Percentiles rank a stretch among this genome's conserved stretches.
Evolutionary conservation across 768 basidiomycete species (phyloP).

Genomic region (Mycena floridula): DNA sequence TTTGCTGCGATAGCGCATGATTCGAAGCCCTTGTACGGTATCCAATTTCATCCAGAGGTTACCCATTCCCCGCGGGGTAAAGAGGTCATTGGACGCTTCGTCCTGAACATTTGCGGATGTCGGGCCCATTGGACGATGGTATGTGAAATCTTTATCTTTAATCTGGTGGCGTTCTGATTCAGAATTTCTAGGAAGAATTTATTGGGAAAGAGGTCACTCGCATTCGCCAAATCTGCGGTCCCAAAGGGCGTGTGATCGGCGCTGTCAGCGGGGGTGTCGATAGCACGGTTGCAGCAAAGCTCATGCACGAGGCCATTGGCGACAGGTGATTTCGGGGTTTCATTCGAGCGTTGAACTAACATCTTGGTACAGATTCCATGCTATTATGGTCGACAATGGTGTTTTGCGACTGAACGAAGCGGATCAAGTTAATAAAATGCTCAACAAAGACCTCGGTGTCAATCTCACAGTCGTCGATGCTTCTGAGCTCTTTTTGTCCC

Average conservation of each 20-base stretch:
- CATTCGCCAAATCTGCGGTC: constrained; percentile 91
- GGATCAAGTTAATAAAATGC: constrained; percentile 86
- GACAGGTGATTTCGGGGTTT: constrained; percentile 56
- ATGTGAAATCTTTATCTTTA: constrained; percentile 8
- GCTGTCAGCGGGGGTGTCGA: constrained; percentile 98
- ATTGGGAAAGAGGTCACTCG: constrained; percentile 94
- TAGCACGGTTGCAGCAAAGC: constrained; percentile 95
- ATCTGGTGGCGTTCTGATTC: constrained; percentile 5
- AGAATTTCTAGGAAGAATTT: constrained; percentile 73
- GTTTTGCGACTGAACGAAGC: constrained; percentile 92
- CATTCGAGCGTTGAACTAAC: constrained; percentile 1
- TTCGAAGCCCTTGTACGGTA: constrained; percentile 85
- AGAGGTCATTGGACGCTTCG: constrained; percentile 83
- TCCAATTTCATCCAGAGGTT: constrained; percentile 99
- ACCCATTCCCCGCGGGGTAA: constrained; percentile 89
- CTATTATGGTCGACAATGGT: constrained; percentile 99
- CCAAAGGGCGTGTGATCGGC: constrained; percentile 93
- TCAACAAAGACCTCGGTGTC: constrained; percentile 89
- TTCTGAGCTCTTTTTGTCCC: constrained; percentile 85
- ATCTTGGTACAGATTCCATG: constrained; percentile 71
- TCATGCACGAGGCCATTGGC: constrained; percentile 99
- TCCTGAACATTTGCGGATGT: constrained; percentile 81
- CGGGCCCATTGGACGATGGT: constrained; percentile 92
- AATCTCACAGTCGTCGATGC: constrained; percentile 96
- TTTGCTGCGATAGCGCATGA: constrained; percentile 93